Evolutionary conservation across 2,329 filamentous ascomycete species (phyloP).

Genomic region (Nemania sp.): DNA sequence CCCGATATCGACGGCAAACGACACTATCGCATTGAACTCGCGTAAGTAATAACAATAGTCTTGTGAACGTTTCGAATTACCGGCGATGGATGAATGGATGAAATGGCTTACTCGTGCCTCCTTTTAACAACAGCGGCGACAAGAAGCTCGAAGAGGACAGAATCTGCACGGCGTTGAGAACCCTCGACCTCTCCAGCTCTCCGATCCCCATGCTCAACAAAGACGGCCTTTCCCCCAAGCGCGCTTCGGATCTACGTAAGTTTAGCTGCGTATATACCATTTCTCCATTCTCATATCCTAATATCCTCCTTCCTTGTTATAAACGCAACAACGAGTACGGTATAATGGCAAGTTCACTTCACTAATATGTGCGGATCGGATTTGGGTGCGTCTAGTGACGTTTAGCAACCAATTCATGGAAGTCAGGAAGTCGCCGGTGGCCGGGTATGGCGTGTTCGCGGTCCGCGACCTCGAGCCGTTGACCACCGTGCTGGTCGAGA

Average conservation of each 20-base stretch:
- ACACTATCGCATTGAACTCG: slow-evolving; percentile 19
- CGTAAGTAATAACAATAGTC: background rate
- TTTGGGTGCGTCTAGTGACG: no score
- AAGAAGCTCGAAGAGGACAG: slow-evolving; percentile 11
- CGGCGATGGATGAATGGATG: background rate
- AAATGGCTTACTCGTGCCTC: background rate
- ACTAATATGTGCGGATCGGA: background rate
- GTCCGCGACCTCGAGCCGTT: slow-evolving; percentile 41
- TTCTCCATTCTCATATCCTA: no score
- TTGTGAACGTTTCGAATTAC: no score
- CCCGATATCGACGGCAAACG: slow-evolving; percentile 17
- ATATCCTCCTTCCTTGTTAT: no score
- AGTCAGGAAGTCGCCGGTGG: slow-evolving; percentile 45
- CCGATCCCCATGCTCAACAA: slow-evolving; percentile 10
- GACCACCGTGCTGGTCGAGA: slow-evolving; percentile 50
- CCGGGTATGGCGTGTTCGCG: slow-evolving; percentile 54
- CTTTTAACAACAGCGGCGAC: slow-evolving; percentile 6
- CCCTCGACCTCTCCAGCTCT: slow-evolving; percentile 5
- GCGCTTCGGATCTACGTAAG: slow-evolving; percentile 19
- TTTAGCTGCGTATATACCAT: background rate
- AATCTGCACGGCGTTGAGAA: background rate
- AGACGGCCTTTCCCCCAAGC: slow-evolving; percentile 16
- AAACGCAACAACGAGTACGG: no score
- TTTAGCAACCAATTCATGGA: slow-evolving; percentile 46
- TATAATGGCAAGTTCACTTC: no score